Percentiles rank a stretch among this genome's conserved stretches.
Conservation (phyloP, 345 rosid species). For the Toxicodendron radicans region DNA sequence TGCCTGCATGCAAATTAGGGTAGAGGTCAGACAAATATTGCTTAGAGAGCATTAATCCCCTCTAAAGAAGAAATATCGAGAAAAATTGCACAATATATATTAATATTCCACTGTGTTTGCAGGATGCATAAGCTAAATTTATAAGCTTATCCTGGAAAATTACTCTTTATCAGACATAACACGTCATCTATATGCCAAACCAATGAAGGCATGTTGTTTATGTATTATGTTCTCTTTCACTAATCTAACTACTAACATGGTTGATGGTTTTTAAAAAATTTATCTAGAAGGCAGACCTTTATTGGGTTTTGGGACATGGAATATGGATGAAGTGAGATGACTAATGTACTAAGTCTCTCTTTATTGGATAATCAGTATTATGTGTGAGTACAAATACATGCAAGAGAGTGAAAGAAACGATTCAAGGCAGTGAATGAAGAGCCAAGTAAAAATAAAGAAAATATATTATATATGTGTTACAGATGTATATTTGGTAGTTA, state of each 20-base stretch:
- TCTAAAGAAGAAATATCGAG: not conserved
- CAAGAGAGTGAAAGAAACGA: not conserved
- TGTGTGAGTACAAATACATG: not conserved
- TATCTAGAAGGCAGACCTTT: too few species aligned
- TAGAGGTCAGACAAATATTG: not conserved
- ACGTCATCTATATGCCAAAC: too few species aligned
- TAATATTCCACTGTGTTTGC: not conserved
- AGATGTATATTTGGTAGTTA: too few species aligned
- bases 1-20: constrained; percentile 56
- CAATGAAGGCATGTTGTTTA: too few species aligned
- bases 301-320: too few species aligned
- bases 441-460: not conserved
- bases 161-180: too few species aligned
- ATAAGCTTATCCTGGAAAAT: not conserved
- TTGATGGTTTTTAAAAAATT: too few species aligned
- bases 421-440: not conserved
- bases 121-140: not conserved
- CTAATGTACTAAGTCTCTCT: too few species aligned
- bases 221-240: too few species aligned
- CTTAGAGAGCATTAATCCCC: not conserved
- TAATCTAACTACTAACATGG: too few species aligned
- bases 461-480: not conserved
- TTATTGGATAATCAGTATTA: not conserved
- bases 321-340: too few species aligned
- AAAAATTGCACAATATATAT: not conserved